phyloP scores from a whole-genome alignment of 2,329 filamentous ascomycete genomes.

The Cladophialophora carrionii region DNA sequence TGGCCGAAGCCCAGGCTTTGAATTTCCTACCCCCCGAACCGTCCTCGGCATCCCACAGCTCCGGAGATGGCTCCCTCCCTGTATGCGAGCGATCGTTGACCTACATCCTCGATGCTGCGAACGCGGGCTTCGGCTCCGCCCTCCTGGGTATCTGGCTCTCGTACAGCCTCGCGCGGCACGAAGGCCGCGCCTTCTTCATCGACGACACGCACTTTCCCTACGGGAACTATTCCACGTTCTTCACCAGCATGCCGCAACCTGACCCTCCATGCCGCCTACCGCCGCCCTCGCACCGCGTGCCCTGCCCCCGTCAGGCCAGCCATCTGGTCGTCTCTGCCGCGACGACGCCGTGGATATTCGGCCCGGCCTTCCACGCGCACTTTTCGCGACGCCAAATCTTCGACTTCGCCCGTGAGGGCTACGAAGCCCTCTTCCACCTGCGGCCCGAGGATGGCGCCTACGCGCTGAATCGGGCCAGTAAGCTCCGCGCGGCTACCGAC shows the following conservation, averaged over 20 bases:
- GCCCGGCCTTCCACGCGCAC: constrained; percentile 59
- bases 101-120: constrained; percentile 72
- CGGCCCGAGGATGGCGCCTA: constrained; percentile 67
- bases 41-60: constrained; percentile 23
- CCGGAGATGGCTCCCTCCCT: constrained; percentile 41
- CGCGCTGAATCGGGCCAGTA: constrained; percentile 61
- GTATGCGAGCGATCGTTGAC: constrained; percentile 74
- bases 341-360: constrained; percentile 68
- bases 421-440: constrained; percentile 74
- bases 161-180: constrained; percentile 75
- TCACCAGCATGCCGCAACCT: constrained; percentile 58
- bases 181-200: constrained; percentile 78
- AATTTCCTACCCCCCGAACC: constrained; percentile 60
- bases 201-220: constrained; percentile 85
- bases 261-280: constrained; percentile 69
- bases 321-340: constrained; percentile 75
- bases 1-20: constrained; percentile 68
- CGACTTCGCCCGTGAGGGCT: constrained; percentile 68
- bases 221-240: constrained; percentile 73
- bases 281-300: constrained; percentile 73
- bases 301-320: constrained; percentile 74
- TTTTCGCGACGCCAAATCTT: constrained; percentile 67
- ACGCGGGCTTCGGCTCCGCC: constrained; percentile 76
- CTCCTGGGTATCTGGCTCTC: constrained; percentile 82
- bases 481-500: constrained; percentile 51